Conservation (phyloP, 2,329 filamentous ascomycete species). For the Ascochyta pisi region DNA sequence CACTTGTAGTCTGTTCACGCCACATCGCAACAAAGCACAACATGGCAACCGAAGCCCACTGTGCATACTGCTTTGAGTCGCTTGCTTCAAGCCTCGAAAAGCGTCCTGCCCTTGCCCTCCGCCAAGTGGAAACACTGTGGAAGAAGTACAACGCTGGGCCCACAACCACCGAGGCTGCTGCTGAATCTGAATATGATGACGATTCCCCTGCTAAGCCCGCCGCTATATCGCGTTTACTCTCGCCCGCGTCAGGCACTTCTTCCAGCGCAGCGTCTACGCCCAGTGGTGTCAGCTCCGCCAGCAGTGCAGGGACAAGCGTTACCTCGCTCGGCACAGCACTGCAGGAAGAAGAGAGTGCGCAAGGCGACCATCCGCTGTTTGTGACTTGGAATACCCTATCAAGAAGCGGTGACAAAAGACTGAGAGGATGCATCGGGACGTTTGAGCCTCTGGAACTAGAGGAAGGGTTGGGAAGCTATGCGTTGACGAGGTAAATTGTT, state of each 20-base stretch:
- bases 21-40: not conserved
- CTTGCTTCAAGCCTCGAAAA: constrained; percentile 77
- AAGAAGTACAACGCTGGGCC: constrained; percentile 55
- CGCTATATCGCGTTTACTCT: constrained; percentile 55
- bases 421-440: constrained; percentile 96
- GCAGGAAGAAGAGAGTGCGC: constrained; percentile 28
- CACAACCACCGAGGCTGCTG: constrained; percentile 20
- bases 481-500: constrained; percentile 71
- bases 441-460: constrained; percentile 80
- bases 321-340: constrained; percentile 40
- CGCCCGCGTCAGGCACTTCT: constrained; percentile 52
- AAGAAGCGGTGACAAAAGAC: constrained; percentile 63
- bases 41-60: constrained; percentile 89
- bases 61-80: constrained; percentile 90
- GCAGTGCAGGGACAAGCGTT: constrained; percentile 54
- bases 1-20: not conserved
- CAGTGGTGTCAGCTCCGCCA: constrained; percentile 52
- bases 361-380: constrained; percentile 73
- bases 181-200: constrained; percentile 36
- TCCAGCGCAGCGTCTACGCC: constrained; percentile 57
- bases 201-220: constrained; percentile 42
- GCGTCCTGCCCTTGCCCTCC: constrained; percentile 70
- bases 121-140: constrained; percentile 74
- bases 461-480: constrained; percentile 77
- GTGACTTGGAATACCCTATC: constrained; percentile 90